Evolutionary conservation across 768 basidiomycete genomes (phyloP), one percentile per base, ranked within the genome.

Genomic region (Leccinellum luteum): DNA sequence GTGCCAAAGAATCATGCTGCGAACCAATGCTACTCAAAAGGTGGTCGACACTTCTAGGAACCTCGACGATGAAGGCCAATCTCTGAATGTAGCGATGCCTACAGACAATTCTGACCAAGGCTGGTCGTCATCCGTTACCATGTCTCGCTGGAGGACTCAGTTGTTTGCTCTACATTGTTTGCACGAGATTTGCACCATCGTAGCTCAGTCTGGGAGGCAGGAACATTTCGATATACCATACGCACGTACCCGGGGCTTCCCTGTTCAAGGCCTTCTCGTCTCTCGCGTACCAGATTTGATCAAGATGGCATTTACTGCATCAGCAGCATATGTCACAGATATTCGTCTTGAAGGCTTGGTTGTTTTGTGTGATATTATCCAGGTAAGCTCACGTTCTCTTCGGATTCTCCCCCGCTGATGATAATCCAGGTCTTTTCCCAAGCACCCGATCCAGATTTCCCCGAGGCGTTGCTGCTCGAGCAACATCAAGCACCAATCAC

Each of bases 401-500:
- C 27, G 7, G n/a, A 15, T 15, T 27, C n/a, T 51, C 53, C 41
- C 53, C 47, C 21, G 58, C 58, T 50, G 58, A 59, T 31, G 44
- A 43, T 5, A 49, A 19, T 15, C n/a, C 57, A 98, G 96, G 84
- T 89, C 54, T 99, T 99, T 73, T 84, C 92, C 2, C 74, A 78
- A 28, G 83, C 91, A 6, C 90, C 92, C 0, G 97, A 99, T 74
- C 92, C 94, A 2, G 94, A 94, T 52, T 98, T 93, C 64, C 90
- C 92, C 32, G 92, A 92, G 58, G 85, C 91, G 0, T 78, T 95
- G 6, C 77, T 99, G 3, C 82, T 99, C 13, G 96, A 99, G 69
- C 97, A 99, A 70, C 90, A 97, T 71, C 97, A 99, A 74, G 96
- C 97, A 0, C 96, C 97, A 0, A 96, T 99, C 58, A 97, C 96